Evolutionary conservation across 1,284 basidiomycete genomes (phyloP).

Genomic region (Cryptococcus sp.): DNA sequence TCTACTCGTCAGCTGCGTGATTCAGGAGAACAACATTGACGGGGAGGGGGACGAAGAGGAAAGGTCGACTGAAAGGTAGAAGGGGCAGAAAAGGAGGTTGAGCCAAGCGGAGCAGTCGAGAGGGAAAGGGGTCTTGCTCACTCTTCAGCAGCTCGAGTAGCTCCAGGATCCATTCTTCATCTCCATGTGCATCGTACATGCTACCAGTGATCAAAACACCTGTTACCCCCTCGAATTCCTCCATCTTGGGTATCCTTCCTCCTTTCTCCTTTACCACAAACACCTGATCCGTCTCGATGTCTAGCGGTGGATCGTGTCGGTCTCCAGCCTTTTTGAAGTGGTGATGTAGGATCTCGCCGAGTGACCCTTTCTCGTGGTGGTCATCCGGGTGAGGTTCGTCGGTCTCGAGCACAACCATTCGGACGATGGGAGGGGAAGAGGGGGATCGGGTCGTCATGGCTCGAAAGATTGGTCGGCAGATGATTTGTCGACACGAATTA

Average conservation of each 20-base stretch:
- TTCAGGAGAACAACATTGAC: too few relatives aligned
- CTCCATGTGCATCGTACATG: conserved; percentile 17
- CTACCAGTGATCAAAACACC: conserved; percentile 15
- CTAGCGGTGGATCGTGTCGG: conserved; percentile 12
- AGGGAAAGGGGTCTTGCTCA: conserved; percentile 1
- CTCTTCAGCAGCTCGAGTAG: conserved; percentile 9
- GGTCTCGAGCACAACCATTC: conserved; percentile 14
- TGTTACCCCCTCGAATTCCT: conserved; percentile 10
- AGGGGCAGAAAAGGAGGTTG: too few relatives aligned
- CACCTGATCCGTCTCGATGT: conserved; percentile 10
- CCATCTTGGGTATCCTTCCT: conserved; percentile 8
- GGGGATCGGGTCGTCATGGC: too few relatives aligned
- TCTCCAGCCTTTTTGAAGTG: conserved; percentile 12
- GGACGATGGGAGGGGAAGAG: conserved; percentile 1
- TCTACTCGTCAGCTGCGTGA: conserved; percentile 4
- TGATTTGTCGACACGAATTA: too few relatives aligned
- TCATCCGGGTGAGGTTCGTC: conserved; percentile 16
- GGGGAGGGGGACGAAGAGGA: neutral
- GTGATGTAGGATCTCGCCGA: conserved; percentile 12
- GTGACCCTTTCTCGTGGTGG: conserved; percentile 8
- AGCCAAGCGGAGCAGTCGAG: too few relatives aligned
- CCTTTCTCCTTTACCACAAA: conserved; percentile 15
- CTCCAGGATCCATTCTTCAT: conserved; percentile 13
- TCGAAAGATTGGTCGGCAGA: too few relatives aligned
- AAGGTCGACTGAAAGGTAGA: too few relatives aligned